Evolutionary conservation across 495 filamentous ascomycete species (phyloP).

Genomic region (Aspergillus heteromorphus): DNA sequence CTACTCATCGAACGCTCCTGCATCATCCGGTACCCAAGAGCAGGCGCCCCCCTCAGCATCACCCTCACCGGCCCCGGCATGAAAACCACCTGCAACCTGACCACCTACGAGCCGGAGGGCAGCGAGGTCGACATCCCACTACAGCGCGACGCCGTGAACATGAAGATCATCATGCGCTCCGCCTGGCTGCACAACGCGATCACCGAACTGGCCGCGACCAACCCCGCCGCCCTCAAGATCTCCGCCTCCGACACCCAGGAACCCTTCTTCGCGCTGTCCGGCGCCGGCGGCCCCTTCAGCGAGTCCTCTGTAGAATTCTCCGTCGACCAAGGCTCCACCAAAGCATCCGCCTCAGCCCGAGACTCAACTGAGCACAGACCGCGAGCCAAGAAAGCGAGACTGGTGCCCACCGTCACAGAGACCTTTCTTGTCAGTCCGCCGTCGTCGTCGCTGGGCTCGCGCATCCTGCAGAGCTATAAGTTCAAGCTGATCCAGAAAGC

Average conservation of each 20-base stretch:
- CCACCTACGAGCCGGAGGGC: conserved; percentile 73
- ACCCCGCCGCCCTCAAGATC: conserved; percentile 58
- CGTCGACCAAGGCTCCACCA: conserved; percentile 50
- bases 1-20: conserved; percentile 79
- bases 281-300: conserved; percentile 67
- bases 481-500: conserved; percentile 82
- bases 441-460: conserved; percentile 33
- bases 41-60: conserved; percentile 72
- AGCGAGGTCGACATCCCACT: conserved; percentile 73
- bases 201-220: conserved; percentile 70
- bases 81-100: conserved; percentile 84
- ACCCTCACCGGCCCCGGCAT: conserved; percentile 79
- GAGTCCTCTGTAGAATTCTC: conserved; percentile 80
- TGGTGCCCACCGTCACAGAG: conserved; percentile 42
- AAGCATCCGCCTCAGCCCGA: conserved; percentile 17
- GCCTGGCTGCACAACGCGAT: conserved; percentile 80
- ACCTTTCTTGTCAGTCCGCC: conserved; percentile 46
- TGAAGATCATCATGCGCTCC: conserved; percentile 93
- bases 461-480: conserved; percentile 55
- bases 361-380: conserved; percentile 29
- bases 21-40: conserved; percentile 64
- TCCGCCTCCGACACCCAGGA: conserved; percentile 52
- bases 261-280: conserved; percentile 69
- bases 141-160: conserved; percentile 66
- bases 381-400: conserved; percentile 42